phyloP scores from a whole-genome alignment of 2,329 filamentous ascomycete genomes.

The Thielaviopsis cerberus region DNA sequence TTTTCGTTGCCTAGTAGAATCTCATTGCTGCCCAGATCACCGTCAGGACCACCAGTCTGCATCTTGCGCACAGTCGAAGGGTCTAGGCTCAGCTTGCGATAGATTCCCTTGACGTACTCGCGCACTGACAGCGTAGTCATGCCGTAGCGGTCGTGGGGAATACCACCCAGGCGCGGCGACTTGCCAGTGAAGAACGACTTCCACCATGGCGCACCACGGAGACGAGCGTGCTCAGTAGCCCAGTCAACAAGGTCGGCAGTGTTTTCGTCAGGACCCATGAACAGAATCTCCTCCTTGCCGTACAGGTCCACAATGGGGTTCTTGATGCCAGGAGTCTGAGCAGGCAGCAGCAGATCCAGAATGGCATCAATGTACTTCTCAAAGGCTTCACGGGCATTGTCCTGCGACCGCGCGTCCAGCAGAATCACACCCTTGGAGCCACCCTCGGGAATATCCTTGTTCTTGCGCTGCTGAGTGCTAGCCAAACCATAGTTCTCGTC shows the following conservation, averaged over 20 bases:
- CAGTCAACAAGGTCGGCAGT: conserved; percentile 93
- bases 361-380: conserved; percentile 99
- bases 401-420: conserved; percentile 82
- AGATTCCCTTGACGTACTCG: conserved; percentile 90
- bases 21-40: conserved; percentile 92
- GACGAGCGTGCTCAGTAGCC: conserved; percentile 88
- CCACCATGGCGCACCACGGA: conserved; percentile 88
- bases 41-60: conserved; percentile 93
- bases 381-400: conserved; percentile 79
- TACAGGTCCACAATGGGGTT: conserved; percentile 93
- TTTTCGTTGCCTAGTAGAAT: conserved; percentile 91
- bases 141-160: conserved; percentile 86
- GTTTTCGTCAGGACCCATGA: conserved; percentile 98
- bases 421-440: conserved; percentile 96
- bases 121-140: conserved; percentile 97
- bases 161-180: conserved; percentile 85
- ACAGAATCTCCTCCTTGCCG: conserved; percentile 88
- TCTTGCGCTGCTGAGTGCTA: conserved; percentile 97
- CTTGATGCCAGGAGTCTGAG: conserved; percentile 89
- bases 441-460: conserved; percentile 98
- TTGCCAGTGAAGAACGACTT: conserved; percentile 99
- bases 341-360: conserved; percentile 77
- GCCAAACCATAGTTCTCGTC: conserved; percentile 98
- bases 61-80: conserved; percentile 73
- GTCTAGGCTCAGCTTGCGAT: conserved; percentile 85